Base-by-base conservation (phyloP, 2,329 filamentous ascomycete species). In the Phoma sp. region DNA sequence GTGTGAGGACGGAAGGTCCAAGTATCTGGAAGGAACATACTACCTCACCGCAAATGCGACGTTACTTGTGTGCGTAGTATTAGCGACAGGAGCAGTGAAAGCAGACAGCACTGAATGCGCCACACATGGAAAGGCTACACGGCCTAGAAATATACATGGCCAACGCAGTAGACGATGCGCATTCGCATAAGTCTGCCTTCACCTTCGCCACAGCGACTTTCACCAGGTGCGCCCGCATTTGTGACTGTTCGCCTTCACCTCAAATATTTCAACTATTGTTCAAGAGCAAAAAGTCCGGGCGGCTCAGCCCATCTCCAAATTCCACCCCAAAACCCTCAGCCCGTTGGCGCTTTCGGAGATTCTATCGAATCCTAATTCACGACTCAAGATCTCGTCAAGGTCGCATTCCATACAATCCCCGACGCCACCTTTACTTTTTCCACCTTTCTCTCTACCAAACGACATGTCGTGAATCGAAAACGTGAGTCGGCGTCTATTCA, bases 171-270 rank as follows among this genome's bases (percentile, higher is more conserved):
- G 40, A 38, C n/a, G 17, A 22, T 13, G 17, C 10, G 21, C 19
- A 27, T 2, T 21, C 31, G 31, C 38, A 39, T 36, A 24, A 21
- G 33, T n/a, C 35, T 43, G 36, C 59, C 44, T 62, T 62, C 59
- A 64, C 59, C 49, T 58, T 31, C 44, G 35, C 38, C 6, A 32
- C 8, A 3, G 12, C 15, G 13, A 13, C 24, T 15, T 8, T 22
- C 39, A 51, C 37, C 15, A 24, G 12, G 6, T 5, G 17, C 10
- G 10, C 17, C 15, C 12, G 3, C 31, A 15, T 29, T 21, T 37
- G 39, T 46, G 36, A 31, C 37, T 21, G 31, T 2, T 36, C 53
- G 38, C 51, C 46, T 61, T 65, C 59, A 67, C 61, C 46, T 58
- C 25, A 33, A 31, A 44, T 51, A 22, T 55, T 25, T 12, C 29